These are phyloP conservation scores for Hyphopichia burtonii DNA, from an alignment of 1,139 yeast genomes.

Conservation along the genomic window DNA sequence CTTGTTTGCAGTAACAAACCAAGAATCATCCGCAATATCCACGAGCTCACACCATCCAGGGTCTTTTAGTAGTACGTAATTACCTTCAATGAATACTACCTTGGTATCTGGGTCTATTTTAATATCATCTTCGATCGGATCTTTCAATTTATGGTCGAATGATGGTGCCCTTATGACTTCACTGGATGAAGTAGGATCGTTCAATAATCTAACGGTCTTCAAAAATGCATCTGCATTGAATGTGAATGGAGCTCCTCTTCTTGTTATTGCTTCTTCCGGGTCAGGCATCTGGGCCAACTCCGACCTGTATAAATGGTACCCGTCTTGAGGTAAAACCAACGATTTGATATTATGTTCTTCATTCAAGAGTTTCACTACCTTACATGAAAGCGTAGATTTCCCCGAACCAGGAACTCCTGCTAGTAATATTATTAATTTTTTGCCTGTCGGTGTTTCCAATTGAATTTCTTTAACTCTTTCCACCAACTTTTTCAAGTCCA, in stretches of 20 bases:
- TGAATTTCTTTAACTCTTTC: neutral
- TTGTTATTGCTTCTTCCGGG: constrained; percentile 52
- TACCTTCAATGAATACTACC: constrained; percentile 64
- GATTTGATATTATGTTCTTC: constrained; percentile 13
- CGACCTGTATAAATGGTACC: constrained; percentile 70
- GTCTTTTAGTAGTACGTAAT: constrained; percentile 52
- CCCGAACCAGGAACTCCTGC: constrained; percentile 88
- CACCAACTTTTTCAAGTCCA: neutral
- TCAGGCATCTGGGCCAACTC: constrained; percentile 53
- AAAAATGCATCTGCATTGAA: constrained; percentile 58
- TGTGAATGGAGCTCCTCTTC: constrained; percentile 86
- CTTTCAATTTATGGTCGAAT: constrained; percentile 71
- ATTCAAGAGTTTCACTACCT: constrained; percentile 17
- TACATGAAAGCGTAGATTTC: constrained; percentile 63
- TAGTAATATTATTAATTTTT: constrained; percentile 51
- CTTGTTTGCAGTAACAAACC: constrained; percentile 49
- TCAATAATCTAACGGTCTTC: constrained; percentile 20
- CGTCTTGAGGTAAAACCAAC: constrained; percentile 62
- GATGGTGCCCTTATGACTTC: constrained; percentile 53
- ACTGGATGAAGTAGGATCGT: constrained; percentile 18
- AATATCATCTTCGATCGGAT: constrained; percentile 58
- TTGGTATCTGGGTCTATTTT: constrained; percentile 39
- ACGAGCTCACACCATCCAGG: constrained; percentile 51
- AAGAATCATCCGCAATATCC: constrained; percentile 36
- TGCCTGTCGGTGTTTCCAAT: neutral